Evolutionary conservation across 768 basidiomycete genomes (phyloP).

Genomic region (Kwoniella dejecticola): DNA sequence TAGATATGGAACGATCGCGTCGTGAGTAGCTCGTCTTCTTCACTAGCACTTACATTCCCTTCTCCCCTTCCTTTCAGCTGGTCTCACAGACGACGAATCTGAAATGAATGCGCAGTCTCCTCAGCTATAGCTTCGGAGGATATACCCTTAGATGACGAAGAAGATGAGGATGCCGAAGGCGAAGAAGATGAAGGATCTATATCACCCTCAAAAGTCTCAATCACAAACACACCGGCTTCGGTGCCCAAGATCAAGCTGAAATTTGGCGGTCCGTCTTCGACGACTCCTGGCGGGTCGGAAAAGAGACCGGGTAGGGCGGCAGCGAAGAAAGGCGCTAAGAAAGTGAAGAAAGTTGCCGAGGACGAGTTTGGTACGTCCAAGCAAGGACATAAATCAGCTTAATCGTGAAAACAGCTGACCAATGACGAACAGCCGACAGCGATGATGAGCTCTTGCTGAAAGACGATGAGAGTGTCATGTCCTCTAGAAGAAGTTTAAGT

Average conservation of each 20-base stretch:
- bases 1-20: slow-evolving; percentile 12
- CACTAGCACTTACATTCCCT: background rate
- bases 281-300: background rate
- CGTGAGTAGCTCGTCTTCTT: slow-evolving; percentile 11
- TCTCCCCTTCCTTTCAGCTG: too few relatives aligned
- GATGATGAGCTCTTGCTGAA: slow-evolving; percentile 30
- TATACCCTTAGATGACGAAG: slow-evolving; percentile 2
- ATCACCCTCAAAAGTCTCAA: slow-evolving; percentile 2
- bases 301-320: slow-evolving; percentile 28
- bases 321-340: slow-evolving; percentile 42
- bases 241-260: slow-evolving; percentile 37
- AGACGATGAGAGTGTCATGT: slow-evolving; percentile 8
- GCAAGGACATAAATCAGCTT: background rate
- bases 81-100: slow-evolving; percentile 1
- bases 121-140: slow-evolving; percentile 19
- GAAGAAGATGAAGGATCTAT: slow-evolving; percentile 16
- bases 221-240: slow-evolving; percentile 7
- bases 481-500: slow-evolving; percentile 24
- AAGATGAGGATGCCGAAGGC: slow-evolving; percentile 7
- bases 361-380: slow-evolving; percentile 31
- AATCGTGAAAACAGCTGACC: too few relatives aligned
- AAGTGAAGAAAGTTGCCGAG: slow-evolving; percentile 34
- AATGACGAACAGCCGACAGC: slow-evolving; percentile 2
- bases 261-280: slow-evolving; percentile 4
- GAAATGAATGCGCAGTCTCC: slow-evolving; percentile 6